A percentile compares a stretch with the other conserved stretches of the same genome.
Evolutionary conservation across 768 basidiomycete species (phyloP).

Genomic region (Mycena pura): DNA sequence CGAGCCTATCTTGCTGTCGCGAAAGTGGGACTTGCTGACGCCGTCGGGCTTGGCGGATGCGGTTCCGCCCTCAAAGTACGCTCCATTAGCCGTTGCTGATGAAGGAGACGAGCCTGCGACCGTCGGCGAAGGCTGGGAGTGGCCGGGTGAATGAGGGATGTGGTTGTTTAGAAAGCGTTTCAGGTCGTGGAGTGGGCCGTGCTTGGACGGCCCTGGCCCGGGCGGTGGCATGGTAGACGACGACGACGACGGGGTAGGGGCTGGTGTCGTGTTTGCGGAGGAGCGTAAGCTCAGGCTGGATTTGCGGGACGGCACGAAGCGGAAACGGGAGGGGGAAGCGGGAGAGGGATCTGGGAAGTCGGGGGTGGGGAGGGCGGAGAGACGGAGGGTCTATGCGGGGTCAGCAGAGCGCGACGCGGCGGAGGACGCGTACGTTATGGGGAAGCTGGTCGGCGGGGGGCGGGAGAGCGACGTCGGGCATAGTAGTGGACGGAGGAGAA

Average conservation of each 20-base stretch:
- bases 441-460: not conserved
- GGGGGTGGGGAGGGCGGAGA: conserved; percentile 11
- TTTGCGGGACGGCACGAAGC: conserved; percentile 29
- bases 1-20: conserved; percentile 31
- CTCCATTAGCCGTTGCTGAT: not conserved
- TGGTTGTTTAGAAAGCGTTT: conserved; percentile 96
- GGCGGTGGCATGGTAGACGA: conserved; percentile 28
- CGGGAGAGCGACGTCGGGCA: conserved; percentile 17
- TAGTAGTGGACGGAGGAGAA: conserved; percentile 17
- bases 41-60: conserved; percentile 1
- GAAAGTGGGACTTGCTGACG: not conserved
- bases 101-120: conserved; percentile 11
- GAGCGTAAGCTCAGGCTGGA: conserved; percentile 30
- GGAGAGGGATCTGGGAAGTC: conserved; percentile 13
- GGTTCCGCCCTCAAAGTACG: conserved; percentile 17
- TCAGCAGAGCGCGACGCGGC: not conserved
- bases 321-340: conserved; percentile 31
- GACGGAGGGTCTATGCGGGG: conserved; percentile 2
- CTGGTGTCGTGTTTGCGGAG: conserved; percentile 16
- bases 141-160: conserved; percentile 64
- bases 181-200: conserved; percentile 88
- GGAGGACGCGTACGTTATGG: conserved; percentile 3
- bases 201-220: conserved; percentile 30
- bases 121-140: conserved; percentile 35
- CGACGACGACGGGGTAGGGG: conserved; percentile 14